Base-by-base conservation (phyloP, 1,139 yeast genomes). In the Insectozyma bohioensis region DNA sequence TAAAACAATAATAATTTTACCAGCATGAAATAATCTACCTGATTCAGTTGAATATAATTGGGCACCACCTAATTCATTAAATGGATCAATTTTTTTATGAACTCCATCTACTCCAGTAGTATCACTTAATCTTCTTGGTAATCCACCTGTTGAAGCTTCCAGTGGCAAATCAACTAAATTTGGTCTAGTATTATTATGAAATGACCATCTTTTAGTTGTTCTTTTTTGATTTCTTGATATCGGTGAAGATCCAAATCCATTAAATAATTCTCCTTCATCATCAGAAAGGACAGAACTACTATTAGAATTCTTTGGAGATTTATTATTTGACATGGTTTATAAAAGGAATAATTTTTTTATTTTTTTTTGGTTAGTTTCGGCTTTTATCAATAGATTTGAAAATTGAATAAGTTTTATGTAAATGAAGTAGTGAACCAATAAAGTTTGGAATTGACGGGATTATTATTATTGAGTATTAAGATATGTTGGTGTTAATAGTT, bases 1-100 rank as follows among this genome's bases (percentile, higher is more conserved):
- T 46, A 92, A 70, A 8, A 85, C 87, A 39, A 92, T 83, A 51
- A 95, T 80, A 34, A 92, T 81, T 52, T 88, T 86, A 4, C 98
- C 98, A 4, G 98, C 97, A 51, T 92, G 97, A 63, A 86, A 92
- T 49, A 94, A 67, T 41, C 87, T 72, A 0, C 97, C 97, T 0
- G 88, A 78, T 43, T 87, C 95, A 0, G 97, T 90, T 10, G 94
- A 80, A 54, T 90, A 90, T 34, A 88, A 67, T 59, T 90, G 97
- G 0, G 95, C 97, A 1, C 95, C 92, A 5, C 87, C 72, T 13
- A 41, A 35, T 22, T 76, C 72, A 45, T 72, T 71, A 37, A 59
- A 56, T 16, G 75, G 69, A 34, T 75, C 73, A 29, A 75, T 63
- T 32, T 67, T 68, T 29, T 67, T 66, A 46, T 78, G 84, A 27